Conservation (phyloP, 2,329 filamentous ascomycete species). For the Zymoseptoria crescenta region DNA sequence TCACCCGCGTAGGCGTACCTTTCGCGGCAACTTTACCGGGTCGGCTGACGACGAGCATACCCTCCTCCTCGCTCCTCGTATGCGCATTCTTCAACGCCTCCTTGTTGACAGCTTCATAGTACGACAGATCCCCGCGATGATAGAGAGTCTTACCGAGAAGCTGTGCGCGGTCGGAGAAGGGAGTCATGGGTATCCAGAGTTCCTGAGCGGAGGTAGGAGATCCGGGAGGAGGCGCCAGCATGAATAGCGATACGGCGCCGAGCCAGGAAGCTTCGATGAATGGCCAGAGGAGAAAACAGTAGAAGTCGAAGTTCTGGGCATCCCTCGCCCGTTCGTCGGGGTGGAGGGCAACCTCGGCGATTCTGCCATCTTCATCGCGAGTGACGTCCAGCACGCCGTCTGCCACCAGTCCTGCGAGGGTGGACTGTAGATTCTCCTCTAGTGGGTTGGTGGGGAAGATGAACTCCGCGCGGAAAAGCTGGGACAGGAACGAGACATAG, state of each 20-base stretch:
- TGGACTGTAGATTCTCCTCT: slow-evolving; percentile 69
- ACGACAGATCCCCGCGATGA: slow-evolving; percentile 91
- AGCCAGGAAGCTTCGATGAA: slow-evolving; percentile 95
- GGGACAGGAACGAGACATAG: slow-evolving; percentile 83
- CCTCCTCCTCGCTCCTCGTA: slow-evolving; percentile 78
- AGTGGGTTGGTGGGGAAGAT: slow-evolving; percentile 89
- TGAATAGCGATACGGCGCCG: slow-evolving; percentile 78
- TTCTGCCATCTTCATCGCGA: slow-evolving; percentile 43
- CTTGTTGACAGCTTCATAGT: slow-evolving; percentile 98
- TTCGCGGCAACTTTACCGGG: slow-evolving; percentile 43
- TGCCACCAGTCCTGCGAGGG: slow-evolving; percentile 65
- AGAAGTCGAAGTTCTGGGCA: slow-evolving; percentile 95
- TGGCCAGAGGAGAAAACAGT: slow-evolving; percentile 97
- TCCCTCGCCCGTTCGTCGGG: slow-evolving; percentile 68
- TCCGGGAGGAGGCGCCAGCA: slow-evolving; percentile 62
- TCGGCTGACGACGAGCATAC: slow-evolving; percentile 70
- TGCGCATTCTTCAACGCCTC: slow-evolving; percentile 95
- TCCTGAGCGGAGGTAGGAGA: slow-evolving; percentile 30
- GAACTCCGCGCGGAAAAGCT: slow-evolving; percentile 91
- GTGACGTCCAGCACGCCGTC: slow-evolving; percentile 69
- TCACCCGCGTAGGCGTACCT: slow-evolving; percentile 52
- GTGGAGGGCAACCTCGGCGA: slow-evolving; percentile 65
- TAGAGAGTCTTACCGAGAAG: slow-evolving; percentile 92
- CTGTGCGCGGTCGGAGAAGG: slow-evolving; percentile 59
- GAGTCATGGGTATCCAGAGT: slow-evolving; percentile 57